Base-by-base conservation (phyloP, 768 basidiomycete genomes). In the Baorangia bicolor region DNA sequence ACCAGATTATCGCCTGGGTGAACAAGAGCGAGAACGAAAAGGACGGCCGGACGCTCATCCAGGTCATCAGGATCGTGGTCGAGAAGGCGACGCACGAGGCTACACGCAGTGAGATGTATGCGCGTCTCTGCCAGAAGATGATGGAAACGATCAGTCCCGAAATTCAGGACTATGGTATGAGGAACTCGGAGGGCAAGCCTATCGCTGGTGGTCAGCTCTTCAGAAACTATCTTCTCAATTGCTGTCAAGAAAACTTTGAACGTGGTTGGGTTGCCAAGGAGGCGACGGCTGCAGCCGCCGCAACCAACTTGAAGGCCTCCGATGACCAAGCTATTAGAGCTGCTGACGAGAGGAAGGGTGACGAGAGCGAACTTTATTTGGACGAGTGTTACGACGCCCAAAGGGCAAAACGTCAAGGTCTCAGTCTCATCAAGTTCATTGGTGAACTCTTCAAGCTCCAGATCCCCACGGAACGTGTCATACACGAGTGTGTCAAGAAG, bases 381-480 rank as follows among this genome's bases (percentile, higher is more conserved):
- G 93, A 97, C 2, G 96, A 97, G 74, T 98, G 97, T 76, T 95
- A 96, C 65, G 87, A 88, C 37, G 93, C 93, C 16, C 90, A 95
- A 74, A 97, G 96, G 79, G 96, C 94, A 39, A 98, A 98, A 78
- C 91, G 95, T 57, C 91, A 92, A 59, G 95, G 96, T 72, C 87
- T 98, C 13, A 93, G 96, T 78, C 82, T 99, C 63, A 94, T 98
- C 77, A 92, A 91, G 73, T 95, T 99, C 77, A 98, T 98, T 60
- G 95, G 96, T 60, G 96, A 99, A 75, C 78, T 98, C 51, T 99
- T 94, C 87, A 98, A 98, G 77, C 79, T 99, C n/a, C 90, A 92
- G 75, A 97, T 98, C 94, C 78, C 98, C 51, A 94, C 94, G 45
- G 93, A 94, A 76, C 88, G 93, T 63, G 96, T 98, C 76, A 99